Evolutionary conservation across 1,284 basidiomycete species (phyloP), one percentile per base, ranked within the genome.

Genomic region (Sporisorium graminicola): DNA sequence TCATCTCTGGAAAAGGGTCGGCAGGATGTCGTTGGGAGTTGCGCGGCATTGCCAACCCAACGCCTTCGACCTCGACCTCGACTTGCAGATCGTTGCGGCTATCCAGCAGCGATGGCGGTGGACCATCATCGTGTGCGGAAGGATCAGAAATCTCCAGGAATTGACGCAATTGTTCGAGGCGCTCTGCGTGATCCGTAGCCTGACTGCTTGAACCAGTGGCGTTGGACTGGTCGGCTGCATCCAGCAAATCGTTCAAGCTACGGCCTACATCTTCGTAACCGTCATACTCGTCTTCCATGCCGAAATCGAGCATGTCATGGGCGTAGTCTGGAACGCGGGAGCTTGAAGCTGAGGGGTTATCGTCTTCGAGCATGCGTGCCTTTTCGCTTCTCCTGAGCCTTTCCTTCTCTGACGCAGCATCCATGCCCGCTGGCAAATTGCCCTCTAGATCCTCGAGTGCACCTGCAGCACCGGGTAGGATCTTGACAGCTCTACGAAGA

Each of bases 21-120:
- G 59, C 62, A 10, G 74, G 69, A 49, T 72, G 74, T 0, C 74
- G 65, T 24, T 55, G 35, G 2, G 68, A 24, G 14, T 58, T 56
- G 9, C 65, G 60, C 14, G 79, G 80, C 65, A 81, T 63, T 5
- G 79, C 80, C n/a, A 78, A 35, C 2, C 80, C 80, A 2, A 81
- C 80, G 16, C 79, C 80, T n/a, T 77, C 79, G n/a, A 82, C 77
- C 44, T 81, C 71, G 14, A 82, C 79, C 56, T 82, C 80, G 8
- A 82, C 77, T 42, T 82, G 80, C 6, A 80, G 52, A 35, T 82
- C 80, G 37, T 82, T 58, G 7, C 60, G 67, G 44, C 78, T 78
- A 47, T 82, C 79, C 35, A 77, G 63, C 35, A 82, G 49, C 3
- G 74, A 66, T 0, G 80, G 80, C 9, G 80, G 80, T 5, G 80